Conservation (phyloP, 306 rosid species). For the Boehmeria nivea region DNA sequence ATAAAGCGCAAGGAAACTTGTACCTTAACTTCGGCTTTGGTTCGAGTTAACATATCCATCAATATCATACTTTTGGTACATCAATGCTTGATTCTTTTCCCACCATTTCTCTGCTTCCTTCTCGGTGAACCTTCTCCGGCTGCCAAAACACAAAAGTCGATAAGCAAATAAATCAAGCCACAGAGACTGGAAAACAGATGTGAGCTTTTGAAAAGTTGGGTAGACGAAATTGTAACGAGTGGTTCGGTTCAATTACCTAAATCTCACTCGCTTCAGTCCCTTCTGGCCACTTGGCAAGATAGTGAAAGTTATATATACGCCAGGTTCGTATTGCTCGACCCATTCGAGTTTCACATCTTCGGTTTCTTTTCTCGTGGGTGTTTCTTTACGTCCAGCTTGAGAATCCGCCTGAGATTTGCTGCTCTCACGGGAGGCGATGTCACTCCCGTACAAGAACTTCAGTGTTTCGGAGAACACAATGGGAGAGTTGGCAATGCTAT, state of each 20-base stretch:
- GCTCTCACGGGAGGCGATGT: slow-evolving; percentile 18
- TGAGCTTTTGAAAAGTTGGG: not conserved
- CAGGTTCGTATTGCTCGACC: slow-evolving; percentile 67
- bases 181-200: not conserved
- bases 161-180: not conserved
- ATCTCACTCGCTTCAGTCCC: slow-evolving; percentile 72
- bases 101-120: slow-evolving; percentile 81
- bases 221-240: not conserved
- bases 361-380: slow-evolving; percentile 34
- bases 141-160: slow-evolving; percentile 24
- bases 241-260: slow-evolving; percentile 39
- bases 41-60: slow-evolving; percentile 51
- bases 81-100: slow-evolving; percentile 67
- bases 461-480: slow-evolving; percentile 42
- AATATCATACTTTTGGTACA: slow-evolving; percentile 52
- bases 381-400: slow-evolving; percentile 17
- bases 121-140: slow-evolving; percentile 61
- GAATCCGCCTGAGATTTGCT: slow-evolving; percentile 26
- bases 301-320: slow-evolving; percentile 66
- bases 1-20: not conserved
- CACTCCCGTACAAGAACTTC: slow-evolving; percentile 51
- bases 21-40: slow-evolving; percentile 29
- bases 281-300: slow-evolving; percentile 55
- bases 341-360: slow-evolving; percentile 45
- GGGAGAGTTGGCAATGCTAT: slow-evolving; percentile 50